phyloP scores from a whole-genome alignment of 768 basidiomycete genomes.

The Boletus rubroflammeus region DNA sequence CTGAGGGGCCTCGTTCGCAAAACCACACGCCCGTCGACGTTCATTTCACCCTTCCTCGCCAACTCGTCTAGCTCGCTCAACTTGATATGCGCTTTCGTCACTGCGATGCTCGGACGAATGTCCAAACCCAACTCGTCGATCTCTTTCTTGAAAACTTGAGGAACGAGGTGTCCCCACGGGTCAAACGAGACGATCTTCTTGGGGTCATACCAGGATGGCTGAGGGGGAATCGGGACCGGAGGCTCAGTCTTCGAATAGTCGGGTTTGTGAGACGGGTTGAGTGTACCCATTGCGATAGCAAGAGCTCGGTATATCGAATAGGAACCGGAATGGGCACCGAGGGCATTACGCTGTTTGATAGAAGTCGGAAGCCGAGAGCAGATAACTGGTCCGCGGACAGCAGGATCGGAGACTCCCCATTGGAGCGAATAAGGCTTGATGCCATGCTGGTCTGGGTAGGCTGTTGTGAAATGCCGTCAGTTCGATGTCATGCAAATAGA shows the following conservation, averaged over 20 bases:
- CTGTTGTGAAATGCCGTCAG: conserved; percentile 27
- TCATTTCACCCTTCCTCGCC: conserved; percentile 65
- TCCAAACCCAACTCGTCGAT: conserved; percentile 69
- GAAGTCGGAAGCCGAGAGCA: conserved; percentile 80
- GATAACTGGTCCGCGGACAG: conserved; percentile 78
- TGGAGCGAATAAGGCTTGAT: conserved; percentile 73
- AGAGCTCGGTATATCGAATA: conserved; percentile 95
- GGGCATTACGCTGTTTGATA: conserved; percentile 88
- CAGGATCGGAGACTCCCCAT: conserved; percentile 74
- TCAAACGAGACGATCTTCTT: conserved; percentile 89
- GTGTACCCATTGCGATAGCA: conserved; percentile 84
- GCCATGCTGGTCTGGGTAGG: conserved; percentile 92
- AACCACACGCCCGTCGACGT: conserved; percentile 81
- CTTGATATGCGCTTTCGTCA: conserved; percentile 93
- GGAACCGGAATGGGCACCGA: conserved; percentile 90
- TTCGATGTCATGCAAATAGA: conserved; percentile 1
- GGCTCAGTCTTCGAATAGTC: conserved; percentile 84
- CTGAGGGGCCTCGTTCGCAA: conserved; percentile 58
- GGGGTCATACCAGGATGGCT: conserved; percentile 73
- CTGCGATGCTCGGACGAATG: conserved; percentile 86
- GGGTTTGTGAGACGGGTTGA: conserved; percentile 75
- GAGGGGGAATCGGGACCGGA: conserved; percentile 72
- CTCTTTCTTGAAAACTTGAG: conserved; percentile 61
- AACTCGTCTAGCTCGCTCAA: conserved; percentile 88
- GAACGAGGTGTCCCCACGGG: conserved; percentile 89